These are phyloP conservation scores for Glarea lozoyensis DNA, from an alignment of 495 filamentous ascomycete genomes.

Conservation along the genomic window DNA sequence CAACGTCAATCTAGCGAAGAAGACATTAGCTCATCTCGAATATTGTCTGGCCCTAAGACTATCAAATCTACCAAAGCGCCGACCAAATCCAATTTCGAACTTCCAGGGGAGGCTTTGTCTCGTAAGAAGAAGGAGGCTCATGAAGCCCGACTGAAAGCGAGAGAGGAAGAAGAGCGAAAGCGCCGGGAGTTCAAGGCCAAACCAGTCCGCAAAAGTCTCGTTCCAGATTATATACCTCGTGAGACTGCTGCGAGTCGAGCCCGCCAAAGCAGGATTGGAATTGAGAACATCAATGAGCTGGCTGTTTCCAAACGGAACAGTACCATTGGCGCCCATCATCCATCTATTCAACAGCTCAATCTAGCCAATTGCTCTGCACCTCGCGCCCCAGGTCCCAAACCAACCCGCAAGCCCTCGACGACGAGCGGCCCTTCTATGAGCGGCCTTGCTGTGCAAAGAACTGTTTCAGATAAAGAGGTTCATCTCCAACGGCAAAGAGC, in stretches of 20 bases:
- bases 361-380: conserved; percentile 17
- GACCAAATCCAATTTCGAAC: conserved; percentile 56
- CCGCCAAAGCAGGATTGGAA: conserved; percentile 27
- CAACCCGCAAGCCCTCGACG: conserved; percentile 22
- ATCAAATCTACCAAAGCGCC: conserved; percentile 50
- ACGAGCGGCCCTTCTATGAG: conserved; percentile 30
- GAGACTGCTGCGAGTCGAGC: conserved; percentile 51
- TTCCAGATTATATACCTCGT: conserved; percentile 27
- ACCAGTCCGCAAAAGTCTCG: conserved; percentile 40
- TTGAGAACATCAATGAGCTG: conserved; percentile 9
- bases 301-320: conserved; percentile 14
- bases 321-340: conserved; percentile 13
- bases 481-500: conserved; percentile 43
- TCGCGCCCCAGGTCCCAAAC: conserved; percentile 7
- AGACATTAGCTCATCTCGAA: conserved; percentile 6
- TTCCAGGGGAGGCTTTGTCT: conserved; percentile 66
- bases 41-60: conserved; percentile 10
- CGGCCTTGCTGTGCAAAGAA: conserved; percentile 27
- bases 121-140: conserved; percentile 56
- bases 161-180: conserved; percentile 50
- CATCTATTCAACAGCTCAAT: conserved; percentile 6
- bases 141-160: conserved; percentile 52
- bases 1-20: conserved; percentile 18
- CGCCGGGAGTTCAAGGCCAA: conserved; percentile 56
- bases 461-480: conserved; percentile 38